Conservation (phyloP, 148 eudicot genomes). For the Fagopyrum homotropicum region DNA sequence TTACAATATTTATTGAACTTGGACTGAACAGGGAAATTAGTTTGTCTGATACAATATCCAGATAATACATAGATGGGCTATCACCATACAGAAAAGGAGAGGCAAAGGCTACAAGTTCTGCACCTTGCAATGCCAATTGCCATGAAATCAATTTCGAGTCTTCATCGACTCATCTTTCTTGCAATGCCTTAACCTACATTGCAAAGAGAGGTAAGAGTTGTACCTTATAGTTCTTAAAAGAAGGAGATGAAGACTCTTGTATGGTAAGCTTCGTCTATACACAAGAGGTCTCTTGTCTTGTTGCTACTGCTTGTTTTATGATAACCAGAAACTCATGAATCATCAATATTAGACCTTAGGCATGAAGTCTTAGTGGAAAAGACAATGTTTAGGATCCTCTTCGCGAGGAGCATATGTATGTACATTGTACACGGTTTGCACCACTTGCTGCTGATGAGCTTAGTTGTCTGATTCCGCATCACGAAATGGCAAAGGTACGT, state of each 20-base stretch:
- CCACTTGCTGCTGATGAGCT: neutral
- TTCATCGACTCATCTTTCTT: neutral
- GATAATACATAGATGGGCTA: conserved; percentile 1
- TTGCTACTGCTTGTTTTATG: neutral
- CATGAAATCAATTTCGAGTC: neutral
- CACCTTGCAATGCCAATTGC: conserved; percentile 2
- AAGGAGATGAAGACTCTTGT: neutral
- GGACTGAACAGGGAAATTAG: conserved; percentile 10
- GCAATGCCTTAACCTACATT: neutral
- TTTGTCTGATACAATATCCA: conserved; percentile 2
- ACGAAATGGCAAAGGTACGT: conserved; percentile 82
- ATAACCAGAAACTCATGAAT: neutral
- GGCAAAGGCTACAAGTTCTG: neutral
- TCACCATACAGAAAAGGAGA: neutral
- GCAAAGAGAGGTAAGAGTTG: neutral
- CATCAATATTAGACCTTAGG: neutral
- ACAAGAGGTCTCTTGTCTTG: neutral
- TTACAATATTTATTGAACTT: conserved; percentile 5
- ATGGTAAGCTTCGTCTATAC: neutral
- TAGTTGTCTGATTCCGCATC: conserved; percentile 1
- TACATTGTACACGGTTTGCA: neutral
- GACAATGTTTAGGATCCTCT: conserved; percentile 3
- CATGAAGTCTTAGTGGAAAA: neutral
- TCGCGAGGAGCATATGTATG: neutral
- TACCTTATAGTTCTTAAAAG: neutral